Percentiles rank a stretch among this genome's conserved stretches.
Conservation (phyloP, 441 rosid species). For the Brassica hybrid region DNA sequence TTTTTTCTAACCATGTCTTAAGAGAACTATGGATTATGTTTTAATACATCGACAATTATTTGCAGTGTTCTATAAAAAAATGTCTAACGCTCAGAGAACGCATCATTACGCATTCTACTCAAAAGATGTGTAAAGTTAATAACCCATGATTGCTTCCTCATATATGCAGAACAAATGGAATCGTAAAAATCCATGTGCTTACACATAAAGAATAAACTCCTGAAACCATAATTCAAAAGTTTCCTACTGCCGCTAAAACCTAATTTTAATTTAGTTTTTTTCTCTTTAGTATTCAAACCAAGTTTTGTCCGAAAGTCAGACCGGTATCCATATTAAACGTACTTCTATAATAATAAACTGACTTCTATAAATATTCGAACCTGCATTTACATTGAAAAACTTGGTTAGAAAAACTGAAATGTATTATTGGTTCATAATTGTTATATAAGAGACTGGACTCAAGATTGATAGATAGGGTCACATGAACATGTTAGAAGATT, state of each 20-base stretch:
- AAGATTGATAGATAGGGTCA: slow-evolving; percentile 13
- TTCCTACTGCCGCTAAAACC: no score
- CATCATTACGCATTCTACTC: slow-evolving; percentile 9
- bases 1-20: no score
- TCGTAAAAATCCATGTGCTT: not conserved
- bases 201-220: not conserved
- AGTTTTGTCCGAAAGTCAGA: not conserved
- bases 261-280: no score
- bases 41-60: not conserved
- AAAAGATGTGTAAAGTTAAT: not conserved
- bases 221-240: no score
- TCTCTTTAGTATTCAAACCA: no score
- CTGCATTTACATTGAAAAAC: not conserved
- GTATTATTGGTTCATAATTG: not conserved
- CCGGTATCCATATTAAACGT: not conserved
- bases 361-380: not conserved
- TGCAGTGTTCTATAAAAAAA: not conserved
- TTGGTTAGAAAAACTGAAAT: not conserved
- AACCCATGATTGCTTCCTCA: slow-evolving; percentile 5
- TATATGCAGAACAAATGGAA: not conserved
- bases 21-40: no score
- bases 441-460: not conserved
- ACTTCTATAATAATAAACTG: not conserved
- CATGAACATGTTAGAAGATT: slow-evolving; percentile 33
- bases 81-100: not conserved